Evolutionary conservation across 352 stramenopile species (phyloP).

Genomic region (Pythium apleroticum): DNA sequence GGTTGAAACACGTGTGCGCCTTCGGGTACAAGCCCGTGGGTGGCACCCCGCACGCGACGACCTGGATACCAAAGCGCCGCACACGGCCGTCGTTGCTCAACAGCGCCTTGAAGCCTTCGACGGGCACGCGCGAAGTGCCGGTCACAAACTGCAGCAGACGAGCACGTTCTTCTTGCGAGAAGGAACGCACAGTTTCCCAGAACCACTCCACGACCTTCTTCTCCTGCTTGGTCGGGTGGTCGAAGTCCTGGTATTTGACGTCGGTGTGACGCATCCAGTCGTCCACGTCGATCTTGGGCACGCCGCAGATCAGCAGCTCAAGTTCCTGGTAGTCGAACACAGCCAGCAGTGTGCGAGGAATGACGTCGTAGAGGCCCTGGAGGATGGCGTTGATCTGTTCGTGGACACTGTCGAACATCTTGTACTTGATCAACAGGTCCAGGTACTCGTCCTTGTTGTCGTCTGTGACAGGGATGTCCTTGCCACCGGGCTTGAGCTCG

Average conservation of each 20-base stretch:
- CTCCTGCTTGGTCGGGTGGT: slow-evolving; percentile 54
- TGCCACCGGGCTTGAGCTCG: slow-evolving; percentile 91
- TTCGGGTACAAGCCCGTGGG: slow-evolving; percentile 76
- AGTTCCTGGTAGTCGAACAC: slow-evolving; percentile 96
- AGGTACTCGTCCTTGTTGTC: slow-evolving; percentile 97
- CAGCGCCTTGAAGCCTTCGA: slow-evolving; percentile 94
- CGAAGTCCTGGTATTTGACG: slow-evolving; percentile 72
- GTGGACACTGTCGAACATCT: slow-evolving; percentile 91
- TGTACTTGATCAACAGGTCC: slow-evolving; percentile 91
- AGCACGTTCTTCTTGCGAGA: slow-evolving; percentile 85
- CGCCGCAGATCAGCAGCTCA: slow-evolving; percentile 92
- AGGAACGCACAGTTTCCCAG: slow-evolving; percentile 77
- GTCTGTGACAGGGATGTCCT: slow-evolving; percentile 91
- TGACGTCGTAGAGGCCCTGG: slow-evolving; percentile 91
- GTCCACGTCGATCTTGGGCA: slow-evolving; percentile 88
- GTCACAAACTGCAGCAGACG: slow-evolving; percentile 91
- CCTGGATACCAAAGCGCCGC: slow-evolving; percentile 97
- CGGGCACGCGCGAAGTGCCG: slow-evolving; percentile 86
- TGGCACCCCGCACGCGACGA: slow-evolving; percentile 81
- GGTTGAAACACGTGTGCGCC: slow-evolving; percentile 89
- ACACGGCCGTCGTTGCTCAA: slow-evolving; percentile 78
- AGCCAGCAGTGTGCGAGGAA: slow-evolving; percentile 84
- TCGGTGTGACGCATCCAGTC: slow-evolving; percentile 89
- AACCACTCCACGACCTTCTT: slow-evolving; percentile 88
- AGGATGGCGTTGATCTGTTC: slow-evolving; percentile 91